These are phyloP conservation scores for Poa pratensis DNA, from an alignment of 176 grass and related monocot species.

Conservation along the genomic window DNA sequence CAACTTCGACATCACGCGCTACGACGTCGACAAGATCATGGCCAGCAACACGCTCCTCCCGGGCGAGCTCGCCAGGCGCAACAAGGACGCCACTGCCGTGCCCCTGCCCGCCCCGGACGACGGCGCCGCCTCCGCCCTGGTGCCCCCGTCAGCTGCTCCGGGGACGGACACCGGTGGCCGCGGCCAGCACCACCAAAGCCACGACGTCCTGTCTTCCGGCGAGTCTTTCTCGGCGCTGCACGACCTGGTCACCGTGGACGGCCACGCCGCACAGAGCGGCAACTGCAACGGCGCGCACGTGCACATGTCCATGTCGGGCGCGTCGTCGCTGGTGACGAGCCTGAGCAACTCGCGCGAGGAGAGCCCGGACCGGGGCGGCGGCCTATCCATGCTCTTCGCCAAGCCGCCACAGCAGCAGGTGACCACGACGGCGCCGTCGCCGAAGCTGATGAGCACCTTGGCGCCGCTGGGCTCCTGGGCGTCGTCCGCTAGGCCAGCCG, in stretches of 20 bases:
- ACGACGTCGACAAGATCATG: conserved; percentile 99
- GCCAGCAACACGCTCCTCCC: conserved; percentile 90
- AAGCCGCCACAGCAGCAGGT: conserved; percentile 39
- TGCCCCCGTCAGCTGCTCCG: neutral
- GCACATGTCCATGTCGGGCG: conserved; percentile 46
- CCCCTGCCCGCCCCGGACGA: no score
- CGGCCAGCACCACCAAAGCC: neutral
- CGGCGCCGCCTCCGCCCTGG: neutral
- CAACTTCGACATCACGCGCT: conserved; percentile 96
- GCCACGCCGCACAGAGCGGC: neutral
- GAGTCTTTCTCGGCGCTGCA: conserved; percentile 57
- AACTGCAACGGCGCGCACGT: neutral
- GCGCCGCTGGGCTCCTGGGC: conserved; percentile 72
- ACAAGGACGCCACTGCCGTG: conserved; percentile 38
- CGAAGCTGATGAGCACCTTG: conserved; percentile 56
- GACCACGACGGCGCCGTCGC: neutral
- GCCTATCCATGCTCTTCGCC: conserved; percentile 80
- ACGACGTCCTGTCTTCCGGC: conserved; percentile 38
- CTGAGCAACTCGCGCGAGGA: conserved; percentile 72
- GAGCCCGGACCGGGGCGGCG: conserved; percentile 65
- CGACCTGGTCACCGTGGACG: conserved; percentile 45
- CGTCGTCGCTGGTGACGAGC: conserved; percentile 57
- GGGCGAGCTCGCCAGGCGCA: conserved; percentile 72
- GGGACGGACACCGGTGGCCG: neutral
- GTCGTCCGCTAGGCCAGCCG: conserved; percentile 51